Evolutionary conservation across 768 basidiomycete genomes (phyloP).

Genomic region (Tulasnella sp.): DNA sequence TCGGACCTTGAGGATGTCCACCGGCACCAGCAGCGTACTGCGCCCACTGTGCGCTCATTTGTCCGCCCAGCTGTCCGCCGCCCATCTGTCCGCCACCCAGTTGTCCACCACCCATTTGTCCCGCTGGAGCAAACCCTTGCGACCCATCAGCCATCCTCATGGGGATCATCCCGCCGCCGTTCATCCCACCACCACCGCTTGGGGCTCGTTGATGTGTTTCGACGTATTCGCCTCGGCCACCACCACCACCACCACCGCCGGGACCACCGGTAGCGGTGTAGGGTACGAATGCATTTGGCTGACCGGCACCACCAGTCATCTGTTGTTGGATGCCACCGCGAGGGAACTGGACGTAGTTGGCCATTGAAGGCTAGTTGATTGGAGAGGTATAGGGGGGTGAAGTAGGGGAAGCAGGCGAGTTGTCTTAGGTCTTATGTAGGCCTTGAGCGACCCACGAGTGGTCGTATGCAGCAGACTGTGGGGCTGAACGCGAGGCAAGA

Average conservation of each 20-base stretch:
- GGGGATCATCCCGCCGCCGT: background rate
- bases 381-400: slow-evolving; percentile 6
- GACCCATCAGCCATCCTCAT: too few species aligned
- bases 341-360: slow-evolving; percentile 5
- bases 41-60: too few species aligned
- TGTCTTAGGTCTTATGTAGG: too few species aligned
- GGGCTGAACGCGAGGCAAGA: too few species aligned
- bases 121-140: too few species aligned
- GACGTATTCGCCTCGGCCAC: background rate
- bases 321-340: background rate
- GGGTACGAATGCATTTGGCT: background rate
- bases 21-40: too few species aligned
- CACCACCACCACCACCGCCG: background rate
- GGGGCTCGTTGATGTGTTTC: background rate
- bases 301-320: background rate
- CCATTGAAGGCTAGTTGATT: background rate
- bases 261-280: background rate
- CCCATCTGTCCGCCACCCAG: background rate
- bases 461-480: too few species aligned
- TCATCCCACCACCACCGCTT: background rate
- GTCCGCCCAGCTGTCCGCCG: background rate
- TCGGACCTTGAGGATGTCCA: too few species aligned
- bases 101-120: background rate
- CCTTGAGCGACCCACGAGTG: too few species aligned
- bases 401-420: background rate